A percentile compares a stretch with the other conserved stretches of the same genome.
phyloP scores from a whole-genome alignment of 169 alveolate species.

The Plasmodium knowlesi region DNA sequence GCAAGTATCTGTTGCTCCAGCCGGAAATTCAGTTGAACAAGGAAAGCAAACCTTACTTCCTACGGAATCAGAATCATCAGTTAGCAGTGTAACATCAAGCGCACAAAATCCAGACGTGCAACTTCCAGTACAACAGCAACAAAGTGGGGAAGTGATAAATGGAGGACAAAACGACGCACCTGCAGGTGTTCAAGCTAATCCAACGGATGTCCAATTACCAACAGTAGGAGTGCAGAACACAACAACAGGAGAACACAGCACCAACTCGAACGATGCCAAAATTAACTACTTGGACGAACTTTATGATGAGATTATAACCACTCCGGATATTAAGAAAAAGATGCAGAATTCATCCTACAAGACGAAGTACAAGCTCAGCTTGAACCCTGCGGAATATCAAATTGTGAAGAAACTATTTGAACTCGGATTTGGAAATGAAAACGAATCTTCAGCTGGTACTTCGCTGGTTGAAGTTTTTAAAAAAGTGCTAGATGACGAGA shows the following conservation, averaged over 20 bases:
- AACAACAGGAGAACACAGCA: not conserved
- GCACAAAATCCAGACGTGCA: not conserved
- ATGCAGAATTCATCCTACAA: not conserved
- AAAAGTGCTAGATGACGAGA: slow-evolving; percentile 13
- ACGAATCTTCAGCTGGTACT: not conserved
- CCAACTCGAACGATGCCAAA: not conserved
- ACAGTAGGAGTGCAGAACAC: too few relatives aligned
- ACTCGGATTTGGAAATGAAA: not conserved
- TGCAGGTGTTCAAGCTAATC: not conserved
- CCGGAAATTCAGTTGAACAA: not conserved
- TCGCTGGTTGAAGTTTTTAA: not conserved
- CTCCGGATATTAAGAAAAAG: not conserved
- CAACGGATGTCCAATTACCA: not conserved
- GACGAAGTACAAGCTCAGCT: slow-evolving; percentile 2
- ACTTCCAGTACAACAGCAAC: not conserved
- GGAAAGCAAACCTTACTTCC: not conserved
- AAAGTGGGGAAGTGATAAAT: not conserved
- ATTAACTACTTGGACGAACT: not conserved
- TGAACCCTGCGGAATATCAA: slow-evolving; percentile 7
- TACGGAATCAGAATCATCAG: too few relatives aligned
- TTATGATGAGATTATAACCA: not conserved
- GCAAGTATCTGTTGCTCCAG: not conserved
- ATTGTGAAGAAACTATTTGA: slow-evolving; percentile 17
- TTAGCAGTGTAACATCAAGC: too few relatives aligned
- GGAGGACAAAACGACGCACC: not conserved